phyloP scores from a whole-genome alignment of 164 flowering plant species.

The Magnolia sinica region DNA sequence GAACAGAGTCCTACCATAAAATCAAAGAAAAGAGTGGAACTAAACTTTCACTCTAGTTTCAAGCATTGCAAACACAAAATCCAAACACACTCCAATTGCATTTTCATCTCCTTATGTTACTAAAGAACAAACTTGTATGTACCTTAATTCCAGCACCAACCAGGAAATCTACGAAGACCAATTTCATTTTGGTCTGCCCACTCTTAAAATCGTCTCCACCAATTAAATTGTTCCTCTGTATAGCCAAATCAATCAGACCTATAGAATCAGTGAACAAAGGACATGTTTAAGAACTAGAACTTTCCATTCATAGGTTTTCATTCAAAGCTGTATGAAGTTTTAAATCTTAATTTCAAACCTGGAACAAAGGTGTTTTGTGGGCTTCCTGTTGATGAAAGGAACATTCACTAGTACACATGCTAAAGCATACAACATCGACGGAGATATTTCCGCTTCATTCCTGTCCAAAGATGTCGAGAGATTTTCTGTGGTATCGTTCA shows the following conservation, averaged over 20 bases:
- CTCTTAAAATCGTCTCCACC: slow-evolving; percentile 81
- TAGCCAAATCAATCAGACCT: slow-evolving; percentile 93
- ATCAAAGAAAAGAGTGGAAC: too few relatives aligned
- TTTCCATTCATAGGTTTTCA: too few relatives aligned
- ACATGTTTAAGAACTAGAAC: too few relatives aligned
- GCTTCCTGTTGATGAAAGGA: slow-evolving; percentile 97
- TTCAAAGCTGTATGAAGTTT: too few relatives aligned
- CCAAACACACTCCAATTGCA: slow-evolving; percentile 70
- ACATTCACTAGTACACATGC: slow-evolving; percentile 82
- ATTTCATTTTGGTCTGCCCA: too few relatives aligned
- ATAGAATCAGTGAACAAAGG: neutral
- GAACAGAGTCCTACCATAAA: too few relatives aligned
- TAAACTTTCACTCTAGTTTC: too few relatives aligned
- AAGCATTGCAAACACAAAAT: too few relatives aligned
- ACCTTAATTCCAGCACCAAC: slow-evolving; percentile 2
- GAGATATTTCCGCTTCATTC: slow-evolving; percentile 87
- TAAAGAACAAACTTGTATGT: slow-evolving; percentile 24
- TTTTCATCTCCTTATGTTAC: slow-evolving; percentile 98
- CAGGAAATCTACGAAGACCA: too few relatives aligned
- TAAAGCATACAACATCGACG: slow-evolving; percentile 82
- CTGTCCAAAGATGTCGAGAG: slow-evolving; percentile 74
- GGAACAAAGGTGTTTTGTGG: slow-evolving; percentile 99
- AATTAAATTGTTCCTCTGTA: slow-evolving; percentile 70
- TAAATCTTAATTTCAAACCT: slow-evolving; percentile 30
- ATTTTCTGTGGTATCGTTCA: slow-evolving; percentile 86